Base-by-base conservation (phyloP, 139 green algal species). In the Chlamydomonas eustigma region DNA sequence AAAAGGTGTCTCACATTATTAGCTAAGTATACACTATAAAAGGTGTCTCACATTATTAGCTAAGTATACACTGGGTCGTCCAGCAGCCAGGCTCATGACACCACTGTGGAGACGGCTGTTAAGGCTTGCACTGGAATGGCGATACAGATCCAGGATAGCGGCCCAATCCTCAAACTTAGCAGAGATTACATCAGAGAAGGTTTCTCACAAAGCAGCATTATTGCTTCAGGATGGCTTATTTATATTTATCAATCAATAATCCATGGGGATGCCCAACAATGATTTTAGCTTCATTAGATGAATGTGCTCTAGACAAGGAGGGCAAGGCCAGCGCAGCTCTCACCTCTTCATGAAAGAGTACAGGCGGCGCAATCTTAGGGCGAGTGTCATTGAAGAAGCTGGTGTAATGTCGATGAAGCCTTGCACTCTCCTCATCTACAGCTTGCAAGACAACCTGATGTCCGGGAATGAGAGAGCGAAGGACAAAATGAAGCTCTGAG, bases 91-190 rank as follows among this genome's bases (percentile, higher is more conserved):
- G 33, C 33, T 44, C 5, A 72, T 33, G 4, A 72, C 65, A 31
- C 65, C 65, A 12, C 33, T 50, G 65, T 72, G 65, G 33, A 72
- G 65, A 6, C 65, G 65, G 28, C 65, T 72, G 65, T 39, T 50
- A 12, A 72, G 65, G 33, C 33, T 44, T 33, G 31, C 65, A 31
- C 65, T 72, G 33, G 65, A 33, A 44, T 72, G 65, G 65, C 65
- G 65, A 34, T 72, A 72, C 28, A 72, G 33, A 34, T 72, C 65
- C 4, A 72, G 65, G 65, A 72, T 39, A 5, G 65, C 65, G 4
- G 65, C 65, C 65, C 65, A 72, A 34, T 72, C 65, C 65, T 72
- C 4, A 34, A 50, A 72, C 65, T 72, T 5, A 8, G 18, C 8
- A 28, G 25, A 28, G 25, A 35, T n/a, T n/a, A n/a, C n/a, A n/a